These are phyloP conservation scores for Terfezia claveryi DNA, from an alignment of 495 filamentous ascomycete species.

Conservation along the genomic window DNA sequence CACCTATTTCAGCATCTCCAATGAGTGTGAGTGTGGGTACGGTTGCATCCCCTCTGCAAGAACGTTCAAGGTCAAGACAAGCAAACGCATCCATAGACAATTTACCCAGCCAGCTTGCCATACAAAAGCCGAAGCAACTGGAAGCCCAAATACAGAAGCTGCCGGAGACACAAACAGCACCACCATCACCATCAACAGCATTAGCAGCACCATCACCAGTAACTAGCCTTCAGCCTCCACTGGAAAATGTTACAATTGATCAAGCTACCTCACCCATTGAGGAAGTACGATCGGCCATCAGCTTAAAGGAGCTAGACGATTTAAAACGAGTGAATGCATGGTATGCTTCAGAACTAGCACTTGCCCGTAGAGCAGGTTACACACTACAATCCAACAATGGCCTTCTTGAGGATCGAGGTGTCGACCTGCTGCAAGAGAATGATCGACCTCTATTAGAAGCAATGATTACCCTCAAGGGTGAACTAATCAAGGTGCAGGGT, in stretches of 20 bases:
- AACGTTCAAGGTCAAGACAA: neutral
- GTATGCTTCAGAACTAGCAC: constrained; percentile 84
- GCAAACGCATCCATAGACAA: neutral
- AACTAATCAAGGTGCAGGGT: constrained; percentile 62
- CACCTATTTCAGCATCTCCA: too few species aligned
- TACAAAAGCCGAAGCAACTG: neutral
- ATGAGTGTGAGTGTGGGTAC: too few species aligned
- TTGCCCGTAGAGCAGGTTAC: constrained; percentile 78
- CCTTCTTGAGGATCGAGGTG: constrained; percentile 48
- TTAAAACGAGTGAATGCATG: constrained; percentile 74
- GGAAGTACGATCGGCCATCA: neutral
- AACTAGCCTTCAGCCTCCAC: too few species aligned
- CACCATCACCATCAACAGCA: too few species aligned
- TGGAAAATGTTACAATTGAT: too few species aligned
- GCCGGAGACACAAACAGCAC: too few species aligned
- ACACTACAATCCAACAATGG: constrained; percentile 50
- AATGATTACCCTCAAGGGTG: constrained; percentile 67
- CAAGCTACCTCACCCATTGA: neutral
- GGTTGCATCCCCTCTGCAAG: neutral
- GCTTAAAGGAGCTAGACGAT: constrained; percentile 65
- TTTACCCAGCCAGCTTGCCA: neutral
- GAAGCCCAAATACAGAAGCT: neutral
- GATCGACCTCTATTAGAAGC: constrained; percentile 85
- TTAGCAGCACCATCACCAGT: too few species aligned
- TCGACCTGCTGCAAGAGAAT: constrained; percentile 65